These are phyloP conservation scores for Blastobotrys chiropterorum DNA, from an alignment of 805 yeast genomes.

Conservation along the genomic window DNA sequence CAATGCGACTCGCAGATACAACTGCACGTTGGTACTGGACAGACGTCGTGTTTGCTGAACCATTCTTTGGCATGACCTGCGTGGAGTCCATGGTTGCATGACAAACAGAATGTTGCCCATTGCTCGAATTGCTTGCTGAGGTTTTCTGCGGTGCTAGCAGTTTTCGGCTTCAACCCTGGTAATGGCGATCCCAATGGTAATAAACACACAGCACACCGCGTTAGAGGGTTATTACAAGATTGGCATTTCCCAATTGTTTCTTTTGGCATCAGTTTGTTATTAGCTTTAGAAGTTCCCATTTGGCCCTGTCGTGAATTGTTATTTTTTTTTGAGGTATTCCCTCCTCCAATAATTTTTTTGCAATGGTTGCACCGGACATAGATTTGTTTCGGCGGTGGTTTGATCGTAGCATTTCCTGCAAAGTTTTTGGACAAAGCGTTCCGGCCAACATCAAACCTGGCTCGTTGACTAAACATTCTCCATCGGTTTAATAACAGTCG, in stretches of 20 bases:
- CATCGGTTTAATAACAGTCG: conserved; percentile 68
- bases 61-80: conserved; percentile 95
- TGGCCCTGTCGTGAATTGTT: background rate
- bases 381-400: conserved; percentile 63
- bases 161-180: conserved; percentile 9
- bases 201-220: conserved; percentile 85
- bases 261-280: conserved; percentile 1
- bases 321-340: background rate
- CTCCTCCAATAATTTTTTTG: conserved; percentile 41
- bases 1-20: conserved; percentile 59
- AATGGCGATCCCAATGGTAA: conserved; percentile 58
- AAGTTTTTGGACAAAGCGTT: conserved; percentile 53
- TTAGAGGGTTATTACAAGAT: conserved; percentile 80
- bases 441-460: conserved; percentile 77
- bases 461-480: conserved; percentile 71
- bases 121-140: conserved; percentile 50
- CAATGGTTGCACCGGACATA: conserved; percentile 78
- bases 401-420: conserved; percentile 42
- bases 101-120: conserved; percentile 88
- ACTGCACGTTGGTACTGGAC: conserved; percentile 91
- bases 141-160: conserved; percentile 18
- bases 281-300: background rate
- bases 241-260: conserved; percentile 44
- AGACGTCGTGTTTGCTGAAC: conserved; percentile 79
- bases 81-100: conserved; percentile 91